These are phyloP conservation scores for Dalbergia cultrata DNA, from an alignment of 306 rosid species.

Conservation along the genomic window DNA sequence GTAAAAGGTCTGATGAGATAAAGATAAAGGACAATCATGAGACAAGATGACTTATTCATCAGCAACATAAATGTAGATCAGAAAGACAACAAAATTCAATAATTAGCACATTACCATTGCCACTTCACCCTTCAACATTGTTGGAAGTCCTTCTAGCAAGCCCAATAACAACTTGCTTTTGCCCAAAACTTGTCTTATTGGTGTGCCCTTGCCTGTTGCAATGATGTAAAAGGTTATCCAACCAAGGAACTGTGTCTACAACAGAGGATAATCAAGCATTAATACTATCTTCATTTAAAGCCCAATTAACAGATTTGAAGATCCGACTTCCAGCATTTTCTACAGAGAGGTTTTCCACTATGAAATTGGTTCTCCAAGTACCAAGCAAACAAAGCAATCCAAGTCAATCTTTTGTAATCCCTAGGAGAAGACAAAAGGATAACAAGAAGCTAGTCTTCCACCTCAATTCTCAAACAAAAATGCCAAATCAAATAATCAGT, in stretches of 20 bases:
- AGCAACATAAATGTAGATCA: conserved; percentile 25
- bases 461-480: conserved; percentile 30
- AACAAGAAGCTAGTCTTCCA: conserved; percentile 12
- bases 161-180: conserved; percentile 93
- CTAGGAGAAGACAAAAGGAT: background rate
- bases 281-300: conserved; percentile 31
- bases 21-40: conserved; percentile 31
- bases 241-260: conserved; percentile 33
- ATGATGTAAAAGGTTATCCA: conserved; percentile 33
- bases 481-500: conserved; percentile 6
- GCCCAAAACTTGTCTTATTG: conserved; percentile 80
- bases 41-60: conserved; percentile 28
- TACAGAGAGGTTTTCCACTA: conserved; percentile 18
- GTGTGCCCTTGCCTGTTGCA: conserved; percentile 78
- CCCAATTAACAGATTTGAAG: conserved; percentile 16
- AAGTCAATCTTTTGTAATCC: conserved; percentile 7
- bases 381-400: conserved; percentile 27
- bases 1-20: background rate
- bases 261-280: conserved; percentile 34
- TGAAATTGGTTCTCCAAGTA: conserved; percentile 9
- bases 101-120: conserved; percentile 74
- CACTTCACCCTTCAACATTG: conserved; percentile 95
- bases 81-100: conserved; percentile 21
- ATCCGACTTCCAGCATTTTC: conserved; percentile 25
- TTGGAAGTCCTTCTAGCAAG: conserved; percentile 93